A percentile compares a stretch with the other conserved stretches of the same genome.
These are phyloP conservation scores for Boechera divaricarpa DNA, from an alignment of 345 rosid species.

Conservation along the genomic window DNA sequence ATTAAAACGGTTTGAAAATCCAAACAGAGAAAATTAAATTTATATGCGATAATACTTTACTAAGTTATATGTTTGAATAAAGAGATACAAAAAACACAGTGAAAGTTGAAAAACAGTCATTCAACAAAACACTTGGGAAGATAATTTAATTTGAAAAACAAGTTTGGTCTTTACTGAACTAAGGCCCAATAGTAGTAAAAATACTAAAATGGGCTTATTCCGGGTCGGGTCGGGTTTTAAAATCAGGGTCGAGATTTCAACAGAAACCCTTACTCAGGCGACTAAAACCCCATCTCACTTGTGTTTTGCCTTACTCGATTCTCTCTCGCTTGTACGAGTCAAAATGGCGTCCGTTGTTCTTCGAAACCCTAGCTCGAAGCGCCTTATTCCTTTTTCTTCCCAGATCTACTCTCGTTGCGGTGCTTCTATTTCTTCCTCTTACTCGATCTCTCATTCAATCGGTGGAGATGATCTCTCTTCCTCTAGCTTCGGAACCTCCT, in stretches of 20 bases:
- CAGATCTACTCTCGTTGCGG: conserved; percentile 49
- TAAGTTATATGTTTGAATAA: no score
- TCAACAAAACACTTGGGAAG: no score
- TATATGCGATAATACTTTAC: no score
- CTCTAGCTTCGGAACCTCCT: conserved; percentile 38
- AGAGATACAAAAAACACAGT: no score
- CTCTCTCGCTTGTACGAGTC: conserved; percentile 16
- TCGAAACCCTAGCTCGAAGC: conserved; percentile 53
- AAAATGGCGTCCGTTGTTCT: conserved; percentile 51
- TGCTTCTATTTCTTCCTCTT: conserved; percentile 30
- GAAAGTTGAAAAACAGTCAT: no score
- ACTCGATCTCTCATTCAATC: conserved; percentile 47
- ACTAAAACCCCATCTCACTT: conserved; percentile 40
- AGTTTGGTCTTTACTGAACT: neutral
- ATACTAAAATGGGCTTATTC: conserved; percentile 23
- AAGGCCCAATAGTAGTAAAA: conserved; percentile 31
- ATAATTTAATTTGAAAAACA: neutral
- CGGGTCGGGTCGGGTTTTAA: conserved; percentile 35
- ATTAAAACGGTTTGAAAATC: no score
- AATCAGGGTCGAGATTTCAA: conserved; percentile 6
- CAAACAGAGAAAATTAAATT: no score
- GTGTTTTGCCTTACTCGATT: neutral
- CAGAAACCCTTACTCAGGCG: conserved; percentile 42
- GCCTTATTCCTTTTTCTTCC: conserved; percentile 47
- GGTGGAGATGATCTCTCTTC: conserved; percentile 46